A percentile compares a stretch with the other conserved stretches of the same genome.
Evolutionary conservation across 106 monocot genomes (phyloP).

Genomic region (Chionographis japonica): DNA sequence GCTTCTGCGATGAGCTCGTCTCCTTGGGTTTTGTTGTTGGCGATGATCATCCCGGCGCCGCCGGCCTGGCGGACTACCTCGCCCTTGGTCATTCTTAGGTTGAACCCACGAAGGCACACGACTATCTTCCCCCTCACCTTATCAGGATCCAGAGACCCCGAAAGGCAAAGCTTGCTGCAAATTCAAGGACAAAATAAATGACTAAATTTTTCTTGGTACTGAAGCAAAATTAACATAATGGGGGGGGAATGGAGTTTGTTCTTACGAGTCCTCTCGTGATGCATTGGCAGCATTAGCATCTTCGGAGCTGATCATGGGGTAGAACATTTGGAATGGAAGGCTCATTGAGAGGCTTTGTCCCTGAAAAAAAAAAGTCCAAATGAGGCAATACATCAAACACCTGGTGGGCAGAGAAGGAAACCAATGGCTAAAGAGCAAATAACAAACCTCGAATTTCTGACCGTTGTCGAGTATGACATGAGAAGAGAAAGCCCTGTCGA

Average conservation of each 20-base stretch:
- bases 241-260: too few species aligned
- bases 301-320: slow-evolving; percentile 35
- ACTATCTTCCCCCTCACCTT: slow-evolving; percentile 58
- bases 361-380: slow-evolving; percentile 10
- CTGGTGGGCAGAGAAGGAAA: background rate
- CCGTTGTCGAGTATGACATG: slow-evolving; percentile 17
- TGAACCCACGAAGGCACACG: slow-evolving; percentile 26
- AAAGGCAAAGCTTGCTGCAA: slow-evolving; percentile 24
- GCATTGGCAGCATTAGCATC: slow-evolving; percentile 22
- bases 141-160: slow-evolving; percentile 16
- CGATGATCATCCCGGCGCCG: slow-evolving; percentile 45
- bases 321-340: slow-evolving; percentile 20
- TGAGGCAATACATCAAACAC: background rate
- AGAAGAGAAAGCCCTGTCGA: slow-evolving; percentile 45
- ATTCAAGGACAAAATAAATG: background rate
- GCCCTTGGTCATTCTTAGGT: slow-evolving; percentile 24
- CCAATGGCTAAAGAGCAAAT: background rate
- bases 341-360: slow-evolving; percentile 37
- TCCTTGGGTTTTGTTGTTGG: slow-evolving; percentile 6
- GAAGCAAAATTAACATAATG: background rate
- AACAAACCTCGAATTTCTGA: slow-evolving; percentile 29
- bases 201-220: background rate
- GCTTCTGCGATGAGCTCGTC: slow-evolving; percentile 28
- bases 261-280: slow-evolving; percentile 32
- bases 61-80: slow-evolving; percentile 35